phyloP scores from a whole-genome alignment of 2,329 filamentous ascomycete species.

The Verticillium isaacii region DNA sequence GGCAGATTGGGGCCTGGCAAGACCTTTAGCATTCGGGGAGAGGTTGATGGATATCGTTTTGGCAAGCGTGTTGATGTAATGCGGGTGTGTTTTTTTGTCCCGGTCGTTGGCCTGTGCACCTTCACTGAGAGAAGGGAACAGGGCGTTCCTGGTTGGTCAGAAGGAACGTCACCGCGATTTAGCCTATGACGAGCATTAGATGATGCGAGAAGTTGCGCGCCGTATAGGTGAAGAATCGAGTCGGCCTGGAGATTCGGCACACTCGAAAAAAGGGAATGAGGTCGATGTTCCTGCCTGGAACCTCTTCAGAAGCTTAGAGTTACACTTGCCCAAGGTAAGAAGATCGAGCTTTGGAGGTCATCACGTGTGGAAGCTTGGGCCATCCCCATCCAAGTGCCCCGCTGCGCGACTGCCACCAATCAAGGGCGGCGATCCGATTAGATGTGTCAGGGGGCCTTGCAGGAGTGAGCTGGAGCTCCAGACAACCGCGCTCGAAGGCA shows the following conservation, averaged over 20 bases:
- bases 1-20: conserved; percentile 12
- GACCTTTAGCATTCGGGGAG: conserved; percentile 15
- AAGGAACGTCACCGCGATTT: neutral
- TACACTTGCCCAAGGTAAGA: neutral
- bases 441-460: neutral
- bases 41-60: conserved; percentile 10
- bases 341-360: neutral
- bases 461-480: conserved; percentile 4
- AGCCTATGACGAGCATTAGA: neutral
- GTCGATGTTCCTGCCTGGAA: neutral
- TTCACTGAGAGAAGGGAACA: neutral
- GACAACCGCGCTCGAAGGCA: conserved; percentile 4
- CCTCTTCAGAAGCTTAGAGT: neutral
- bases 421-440: neutral
- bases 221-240: neutral
- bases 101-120: neutral
- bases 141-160: neutral
- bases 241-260: neutral
- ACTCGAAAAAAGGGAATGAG: neutral
- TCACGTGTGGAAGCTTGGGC: conserved; percentile 21
- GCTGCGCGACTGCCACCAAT: neutral
- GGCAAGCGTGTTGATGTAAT: neutral
- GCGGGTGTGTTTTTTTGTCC: neutral
- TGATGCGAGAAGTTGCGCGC: neutral
- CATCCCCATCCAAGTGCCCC: neutral